These are phyloP conservation scores for Chalciporus piperatoides DNA, from an alignment of 1,284 basidiomycete species.

Conservation along the genomic window DNA sequence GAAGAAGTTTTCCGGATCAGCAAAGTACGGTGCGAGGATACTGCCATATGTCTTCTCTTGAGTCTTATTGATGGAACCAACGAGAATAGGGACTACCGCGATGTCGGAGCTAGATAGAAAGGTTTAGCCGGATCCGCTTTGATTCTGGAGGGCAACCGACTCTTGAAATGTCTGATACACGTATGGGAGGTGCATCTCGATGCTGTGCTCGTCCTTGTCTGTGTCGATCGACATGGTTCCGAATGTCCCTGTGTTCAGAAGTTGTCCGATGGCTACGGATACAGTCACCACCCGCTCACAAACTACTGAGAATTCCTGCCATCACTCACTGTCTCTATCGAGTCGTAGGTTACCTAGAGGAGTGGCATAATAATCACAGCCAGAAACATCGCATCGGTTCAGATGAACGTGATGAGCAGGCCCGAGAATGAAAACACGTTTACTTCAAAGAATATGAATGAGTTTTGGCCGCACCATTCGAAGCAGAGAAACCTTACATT, in stretches of 20 bases:
- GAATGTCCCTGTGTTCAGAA: conserved; percentile 71
- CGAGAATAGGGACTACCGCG: conserved; percentile 85
- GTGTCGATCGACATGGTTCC: conserved; percentile 59
- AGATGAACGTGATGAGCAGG: conserved; percentile 94
- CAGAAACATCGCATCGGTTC: conserved; percentile 81
- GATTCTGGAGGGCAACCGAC: conserved; percentile 42
- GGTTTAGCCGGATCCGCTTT: conserved; percentile 4
- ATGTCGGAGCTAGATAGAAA: conserved; percentile 58
- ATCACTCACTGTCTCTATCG: conserved; percentile 68
- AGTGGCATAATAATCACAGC: conserved; percentile 75
- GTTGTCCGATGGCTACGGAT: conserved; percentile 60
- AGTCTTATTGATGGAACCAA: conserved; percentile 72
- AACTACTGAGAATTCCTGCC: neutral
- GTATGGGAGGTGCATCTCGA: conserved; percentile 98
- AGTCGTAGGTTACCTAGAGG: conserved; percentile 83
- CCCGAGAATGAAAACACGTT: conserved; percentile 91
- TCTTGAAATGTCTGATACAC: conserved; percentile 83
- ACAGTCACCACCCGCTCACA: conserved; percentile 4
- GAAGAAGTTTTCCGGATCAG: conserved; percentile 76
- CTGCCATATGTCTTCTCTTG: conserved; percentile 64
- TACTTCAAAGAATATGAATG: conserved; percentile 46
- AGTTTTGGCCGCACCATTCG: conserved; percentile 2
- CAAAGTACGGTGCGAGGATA: conserved; percentile 78
- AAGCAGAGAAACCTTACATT: conserved; percentile 55
- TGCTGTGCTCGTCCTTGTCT: conserved; percentile 95